Evolutionary conservation across 148 eudicot species (phyloP), one percentile per base, ranked within the genome.

Genomic region (Polygonum maritimum): DNA sequence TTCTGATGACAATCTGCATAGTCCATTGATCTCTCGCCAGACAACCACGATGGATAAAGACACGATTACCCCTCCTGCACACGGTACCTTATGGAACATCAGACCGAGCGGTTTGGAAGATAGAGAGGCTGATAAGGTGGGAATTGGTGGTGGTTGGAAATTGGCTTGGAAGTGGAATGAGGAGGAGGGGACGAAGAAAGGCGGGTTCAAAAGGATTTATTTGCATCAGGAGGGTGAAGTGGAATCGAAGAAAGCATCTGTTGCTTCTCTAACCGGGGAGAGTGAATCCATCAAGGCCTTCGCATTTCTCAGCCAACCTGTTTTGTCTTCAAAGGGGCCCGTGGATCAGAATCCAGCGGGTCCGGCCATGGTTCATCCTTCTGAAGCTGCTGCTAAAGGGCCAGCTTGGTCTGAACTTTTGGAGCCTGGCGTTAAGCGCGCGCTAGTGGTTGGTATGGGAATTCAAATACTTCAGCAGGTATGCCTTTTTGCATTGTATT

Each of bases 121-220:
- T 69, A 80, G 88, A 36, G 82, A 48, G 3, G 49, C 49, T 48
- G 49, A 3, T 48, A 48, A 48, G 13, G 2, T 88, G 84, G 98
- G 89, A 55, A 93, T 93, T 49, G 98, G 98, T 54, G 98, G 96
- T 69, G 98, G 98, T 70, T 93, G 98, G 98, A 91, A 93, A 73
- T 81, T 93, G 76, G 98, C 98, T 5, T 93, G 88, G 78, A 87
- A 78, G 74, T 73, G 69, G 75, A 55, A 78, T 0, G 88, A 85
- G 0, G 88, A 84, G 69, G 85, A 77, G 76, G 81, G 91, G 8
- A 87, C 79, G 19, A 81, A 18, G 44, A 79, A 76, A 67, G 81
- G 86, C 7, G 92, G 85, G 55, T 83, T 89, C 39, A 81, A 84
- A 80, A 89, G 98, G 86, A 85, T 92, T 44, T 92, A 89, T 76